These are phyloP conservation scores for Rhynchosporium graminicola DNA, from an alignment of 2,329 filamentous ascomycete genomes.

Conservation along the genomic window DNA sequence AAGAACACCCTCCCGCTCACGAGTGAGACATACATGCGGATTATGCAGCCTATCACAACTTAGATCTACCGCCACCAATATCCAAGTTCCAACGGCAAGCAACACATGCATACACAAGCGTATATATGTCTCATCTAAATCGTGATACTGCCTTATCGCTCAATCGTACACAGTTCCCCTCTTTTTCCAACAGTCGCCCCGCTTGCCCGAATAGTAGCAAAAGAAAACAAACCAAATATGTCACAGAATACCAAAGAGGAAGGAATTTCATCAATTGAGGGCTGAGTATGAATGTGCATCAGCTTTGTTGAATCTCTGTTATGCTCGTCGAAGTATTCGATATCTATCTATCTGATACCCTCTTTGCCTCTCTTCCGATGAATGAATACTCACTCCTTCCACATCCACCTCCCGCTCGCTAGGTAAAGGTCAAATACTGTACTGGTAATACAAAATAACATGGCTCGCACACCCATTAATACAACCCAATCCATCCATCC, in stretches of 20 bases:
- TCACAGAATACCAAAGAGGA: background rate
- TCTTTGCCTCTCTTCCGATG: background rate
- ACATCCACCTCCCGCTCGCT: background rate
- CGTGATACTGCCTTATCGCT: background rate
- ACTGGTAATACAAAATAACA: conserved; percentile 2
- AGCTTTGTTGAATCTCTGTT: background rate
- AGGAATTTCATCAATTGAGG: background rate
- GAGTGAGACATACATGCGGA: background rate
- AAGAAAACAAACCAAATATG: background rate
- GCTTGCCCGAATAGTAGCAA: background rate
- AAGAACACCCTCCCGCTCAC: no score
- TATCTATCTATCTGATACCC: background rate
- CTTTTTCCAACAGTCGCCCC: background rate
- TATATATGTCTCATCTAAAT: conserved; percentile 1
- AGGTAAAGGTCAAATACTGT: background rate
- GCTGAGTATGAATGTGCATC: background rate
- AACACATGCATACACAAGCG: background rate
- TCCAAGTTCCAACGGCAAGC: background rate
- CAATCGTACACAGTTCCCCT: background rate
- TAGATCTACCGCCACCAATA: background rate
- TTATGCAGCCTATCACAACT: no score
- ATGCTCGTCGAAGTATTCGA: background rate
- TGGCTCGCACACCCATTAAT: conserved; percentile 1
- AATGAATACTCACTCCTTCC: background rate
- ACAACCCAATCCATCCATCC: conserved; percentile 1